These are phyloP conservation scores for Calendula officinalis DNA, from an alignment of 129 eudicot genomes.

Conservation along the genomic window DNA sequence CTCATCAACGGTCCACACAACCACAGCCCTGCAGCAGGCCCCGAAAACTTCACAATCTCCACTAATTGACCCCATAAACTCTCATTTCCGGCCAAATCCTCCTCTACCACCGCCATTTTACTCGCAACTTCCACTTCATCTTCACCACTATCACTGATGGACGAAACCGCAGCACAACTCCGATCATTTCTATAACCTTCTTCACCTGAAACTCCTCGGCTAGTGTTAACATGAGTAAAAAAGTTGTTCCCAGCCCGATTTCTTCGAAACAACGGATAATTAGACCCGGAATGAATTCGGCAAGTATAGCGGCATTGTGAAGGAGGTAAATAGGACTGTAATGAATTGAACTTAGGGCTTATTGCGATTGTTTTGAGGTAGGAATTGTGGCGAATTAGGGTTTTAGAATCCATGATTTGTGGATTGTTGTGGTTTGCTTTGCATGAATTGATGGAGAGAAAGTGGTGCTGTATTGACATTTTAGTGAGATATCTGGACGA, in stretches of 20 bases:
- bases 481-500: constrained; percentile 14
- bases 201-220: constrained; percentile 18
- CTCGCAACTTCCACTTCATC: constrained; percentile 10
- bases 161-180: constrained; percentile 29
- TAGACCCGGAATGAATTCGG: background rate
- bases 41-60: constrained; percentile 87
- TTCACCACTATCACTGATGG: constrained; percentile 26
- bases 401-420: constrained; percentile 40
- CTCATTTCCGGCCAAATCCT: constrained; percentile 41
- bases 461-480: background rate
- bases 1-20: constrained; percentile 95
- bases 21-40: constrained; percentile 94
- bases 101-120: constrained; percentile 22
- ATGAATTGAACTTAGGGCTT: constrained; percentile 20
- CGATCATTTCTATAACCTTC: constrained; percentile 10
- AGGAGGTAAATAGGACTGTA: background rate
- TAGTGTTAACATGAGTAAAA: constrained; percentile 23
- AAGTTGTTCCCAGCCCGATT: constrained; percentile 14
- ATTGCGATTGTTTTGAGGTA: constrained; percentile 5
- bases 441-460: background rate
- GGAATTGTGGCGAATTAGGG: constrained; percentile 39
- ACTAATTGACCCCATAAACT: constrained; percentile 77
- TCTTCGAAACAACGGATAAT: constrained; percentile 8
- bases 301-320: constrained; percentile 13
- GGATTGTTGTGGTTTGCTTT: background rate